Conservation (phyloP, 2,329 filamentous ascomycete species). For the Aspergillus ustus region DNA sequence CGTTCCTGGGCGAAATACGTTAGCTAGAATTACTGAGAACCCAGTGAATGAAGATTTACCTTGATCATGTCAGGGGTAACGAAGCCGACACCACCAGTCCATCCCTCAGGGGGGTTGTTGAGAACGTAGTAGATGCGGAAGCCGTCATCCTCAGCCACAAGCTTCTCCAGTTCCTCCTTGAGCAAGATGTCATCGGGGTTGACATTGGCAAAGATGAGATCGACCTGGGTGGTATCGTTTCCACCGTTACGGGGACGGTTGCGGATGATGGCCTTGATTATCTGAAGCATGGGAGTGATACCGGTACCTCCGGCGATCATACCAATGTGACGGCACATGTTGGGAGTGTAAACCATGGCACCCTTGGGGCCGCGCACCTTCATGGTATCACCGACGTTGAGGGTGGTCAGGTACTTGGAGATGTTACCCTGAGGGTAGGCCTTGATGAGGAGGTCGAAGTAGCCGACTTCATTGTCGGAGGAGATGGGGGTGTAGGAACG, state of each 20-base stretch:
- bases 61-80: constrained; percentile 96
- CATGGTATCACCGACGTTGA: constrained; percentile 84
- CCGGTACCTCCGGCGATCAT: constrained; percentile 98
- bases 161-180: constrained; percentile 83
- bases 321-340: constrained; percentile 94
- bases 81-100: constrained; percentile 91
- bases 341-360: constrained; percentile 95
- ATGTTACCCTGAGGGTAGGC: constrained; percentile 98
- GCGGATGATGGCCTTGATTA: constrained; percentile 86
- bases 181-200: constrained; percentile 90
- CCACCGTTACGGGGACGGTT: constrained; percentile 67
- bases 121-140: constrained; percentile 94
- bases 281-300: constrained; percentile 98
- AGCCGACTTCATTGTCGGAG: constrained; percentile 84
- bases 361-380: constrained; percentile 94
- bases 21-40: background rate
- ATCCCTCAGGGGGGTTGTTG: constrained; percentile 90
- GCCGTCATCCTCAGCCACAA: constrained; percentile 75
- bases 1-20: constrained; percentile 38
- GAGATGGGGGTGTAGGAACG: constrained; percentile 93
- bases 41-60: constrained; percentile 51
- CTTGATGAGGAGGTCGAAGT: constrained; percentile 97
- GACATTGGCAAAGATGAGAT: constrained; percentile 97
- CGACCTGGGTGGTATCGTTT: constrained; percentile 85
- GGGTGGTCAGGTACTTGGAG: constrained; percentile 84